Percentiles rank a stretch among this genome's conserved stretches.
These are phyloP conservation scores for Candida caryicola DNA, from an alignment of 805 yeast species.

Conservation along the genomic window DNA sequence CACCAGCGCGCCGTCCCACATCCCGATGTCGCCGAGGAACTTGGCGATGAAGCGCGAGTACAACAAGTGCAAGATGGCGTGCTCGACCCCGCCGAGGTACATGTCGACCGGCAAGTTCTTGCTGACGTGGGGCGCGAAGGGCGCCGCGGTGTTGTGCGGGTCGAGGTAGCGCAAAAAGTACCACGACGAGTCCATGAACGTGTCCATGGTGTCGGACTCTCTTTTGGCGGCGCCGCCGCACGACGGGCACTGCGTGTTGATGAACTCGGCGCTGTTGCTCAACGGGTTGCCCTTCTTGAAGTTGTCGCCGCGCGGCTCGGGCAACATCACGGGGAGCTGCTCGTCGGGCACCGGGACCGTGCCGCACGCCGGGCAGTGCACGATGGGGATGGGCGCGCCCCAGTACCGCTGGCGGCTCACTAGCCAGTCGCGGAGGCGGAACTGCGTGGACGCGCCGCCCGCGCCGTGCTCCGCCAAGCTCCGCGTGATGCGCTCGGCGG, in stretches of 20 bases:
- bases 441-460: constrained; percentile 54
- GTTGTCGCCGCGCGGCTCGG: constrained; percentile 54
- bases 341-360: constrained; percentile 87
- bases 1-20: constrained; percentile 59
- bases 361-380: constrained; percentile 86
- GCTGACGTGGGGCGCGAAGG: constrained; percentile 56
- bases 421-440: constrained; percentile 86
- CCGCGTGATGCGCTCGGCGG: constrained; percentile 45
- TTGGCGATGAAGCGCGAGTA: constrained; percentile 86
- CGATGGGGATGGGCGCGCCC: constrained; percentile 98
- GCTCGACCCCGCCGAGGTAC: constrained; percentile 94
- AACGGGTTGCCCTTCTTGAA: constrained; percentile 64
- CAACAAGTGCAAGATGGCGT: constrained; percentile 87
- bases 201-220: constrained; percentile 98
- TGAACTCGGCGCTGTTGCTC: constrained; percentile 62
- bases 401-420: constrained; percentile 93
- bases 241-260: constrained; percentile 73
- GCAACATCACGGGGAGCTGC: constrained; percentile 80
- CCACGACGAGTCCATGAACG: constrained; percentile 98
- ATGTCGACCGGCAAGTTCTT: constrained; percentile 77
- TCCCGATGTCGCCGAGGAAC: constrained; percentile 62
- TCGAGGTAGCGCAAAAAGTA: constrained; percentile 85
- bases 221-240: constrained; percentile 74
- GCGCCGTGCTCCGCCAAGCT: constrained; percentile 33
- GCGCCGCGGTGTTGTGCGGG: constrained; percentile 53